Evolutionary conservation across 2,329 filamentous ascomycete species (phyloP).

Genomic region (Aureobasidium namibiae): DNA sequence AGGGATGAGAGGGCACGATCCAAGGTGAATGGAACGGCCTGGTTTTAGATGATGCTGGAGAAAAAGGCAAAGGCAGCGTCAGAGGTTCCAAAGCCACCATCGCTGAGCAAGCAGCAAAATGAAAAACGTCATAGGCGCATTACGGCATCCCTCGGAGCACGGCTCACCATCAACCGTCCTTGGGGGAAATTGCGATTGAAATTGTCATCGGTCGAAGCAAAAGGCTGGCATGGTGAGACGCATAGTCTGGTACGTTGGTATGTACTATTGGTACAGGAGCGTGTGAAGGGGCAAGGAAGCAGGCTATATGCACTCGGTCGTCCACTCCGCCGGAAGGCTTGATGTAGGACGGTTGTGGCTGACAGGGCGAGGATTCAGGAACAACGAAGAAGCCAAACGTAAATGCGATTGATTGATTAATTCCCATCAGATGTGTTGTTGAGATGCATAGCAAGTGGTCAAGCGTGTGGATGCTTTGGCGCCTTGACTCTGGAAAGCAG

Average conservation of each 20-base stretch:
- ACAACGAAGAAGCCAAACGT: not conserved
- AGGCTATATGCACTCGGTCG: not conserved
- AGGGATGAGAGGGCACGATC: not conserved
- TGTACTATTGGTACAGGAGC: not conserved
- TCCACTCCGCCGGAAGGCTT: not conserved
- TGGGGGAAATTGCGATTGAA: slow-evolving; percentile 1
- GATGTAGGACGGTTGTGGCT: slow-evolving; percentile 4
- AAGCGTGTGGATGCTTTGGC: not conserved
- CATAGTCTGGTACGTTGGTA: not conserved
- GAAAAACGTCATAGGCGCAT: slow-evolving; percentile 2
- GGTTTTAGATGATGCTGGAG: not conserved
- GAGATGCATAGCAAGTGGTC: not conserved
- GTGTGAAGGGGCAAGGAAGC: not conserved
- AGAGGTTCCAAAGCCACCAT: not conserved
- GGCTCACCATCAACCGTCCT: not conserved
- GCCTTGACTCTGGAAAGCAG: not conserved
- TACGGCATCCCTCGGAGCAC: not conserved
- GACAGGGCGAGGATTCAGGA: not conserved
- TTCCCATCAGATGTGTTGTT: not conserved
- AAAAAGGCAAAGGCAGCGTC: slow-evolving; percentile 8
- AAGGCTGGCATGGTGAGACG: not conserved
- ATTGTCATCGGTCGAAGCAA: not conserved
- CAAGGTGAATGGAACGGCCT: not conserved
- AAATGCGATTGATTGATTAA: not conserved
- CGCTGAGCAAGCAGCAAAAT: not conserved